Base-by-base conservation (phyloP, 2,329 filamentous ascomycete genomes). In the Arthroderma sp. region DNA sequence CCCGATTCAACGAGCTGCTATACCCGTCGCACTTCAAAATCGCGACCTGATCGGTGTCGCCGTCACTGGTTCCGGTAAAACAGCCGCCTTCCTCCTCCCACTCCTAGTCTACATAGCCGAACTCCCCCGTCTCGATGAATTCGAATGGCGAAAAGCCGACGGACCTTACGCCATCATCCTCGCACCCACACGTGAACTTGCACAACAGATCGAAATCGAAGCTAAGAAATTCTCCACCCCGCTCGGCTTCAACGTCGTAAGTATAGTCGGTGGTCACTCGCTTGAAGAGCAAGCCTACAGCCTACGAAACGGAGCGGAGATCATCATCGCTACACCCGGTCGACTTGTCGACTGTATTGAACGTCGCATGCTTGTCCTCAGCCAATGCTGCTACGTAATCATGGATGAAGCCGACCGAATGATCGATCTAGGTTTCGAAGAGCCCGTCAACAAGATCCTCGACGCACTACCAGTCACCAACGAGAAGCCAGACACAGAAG, bases 321-420 rank as follows among this genome's bases (percentile, higher is more conserved):
- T 98, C 54, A 85, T 98, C 57, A 94, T 98, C 53, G 91, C 91
- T n/a, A 98, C 91, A 0, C 91, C 91, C 0, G 91, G 91, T 68
- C 88, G 91, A 74, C 76, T 98, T 1, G 85, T 96, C 6, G 91
- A 98, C 68, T 96, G 88, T 65, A 91, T 98, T 54, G 91, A 98
- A 64, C 78, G 91, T 11, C 82, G 89, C 31, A 78, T 96, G 29
- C 73, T 96, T 1, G 89, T 98, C 1, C 76, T 96, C 40, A 81
- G 80, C n/a, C 91, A 96, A 66, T 96, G 91, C 65, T 94, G 88
- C 68, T 96, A 96, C 66, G 78, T 96, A 46, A 94, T 98, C 66
- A 95, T 98, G 89, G 91, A 98, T 63, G 91, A 98, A 74, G 91
- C 91, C 33, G 91, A 98, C 67, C 84, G 89, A 45, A 98, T 98